Conservation (phyloP, 139 green algal species). For the Picochlorum costavermella region DNA sequence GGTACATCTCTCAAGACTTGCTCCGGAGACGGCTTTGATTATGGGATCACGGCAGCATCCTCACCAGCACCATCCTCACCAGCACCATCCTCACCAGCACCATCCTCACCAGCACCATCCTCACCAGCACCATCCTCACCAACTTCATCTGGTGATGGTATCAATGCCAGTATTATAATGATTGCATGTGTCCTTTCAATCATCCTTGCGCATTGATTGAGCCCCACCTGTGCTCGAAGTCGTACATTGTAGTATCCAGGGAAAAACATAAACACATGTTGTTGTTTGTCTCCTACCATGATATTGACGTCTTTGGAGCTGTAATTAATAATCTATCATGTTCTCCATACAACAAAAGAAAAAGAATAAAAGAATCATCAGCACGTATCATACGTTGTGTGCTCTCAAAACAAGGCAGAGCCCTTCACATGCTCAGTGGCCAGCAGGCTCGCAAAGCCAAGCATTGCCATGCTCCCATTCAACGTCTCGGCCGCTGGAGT, state of each 20-base stretch:
- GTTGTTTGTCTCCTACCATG: slow-evolving; percentile 2
- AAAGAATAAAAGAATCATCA: no score
- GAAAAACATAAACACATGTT: slow-evolving; percentile 2
- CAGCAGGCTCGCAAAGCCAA: slow-evolving; percentile 36
- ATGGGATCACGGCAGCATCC: background rate
- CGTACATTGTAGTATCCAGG: slow-evolving; percentile 1
- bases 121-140: slow-evolving; percentile 1
- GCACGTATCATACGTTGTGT: no score
- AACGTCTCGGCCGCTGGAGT: slow-evolving; percentile 24
- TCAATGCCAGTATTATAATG: slow-evolving; percentile 3
- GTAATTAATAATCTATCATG: no score
- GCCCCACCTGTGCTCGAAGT: background rate
- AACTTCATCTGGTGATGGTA: background rate
- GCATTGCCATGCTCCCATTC: slow-evolving; percentile 41
- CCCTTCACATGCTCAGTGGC: slow-evolving; percentile 24
- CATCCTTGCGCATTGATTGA: background rate
- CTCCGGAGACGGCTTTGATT: background rate
- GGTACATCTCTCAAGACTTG: background rate
- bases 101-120: background rate
- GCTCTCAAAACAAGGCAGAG: slow-evolving; percentile 23
- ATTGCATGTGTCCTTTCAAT: slow-evolving; percentile 1
- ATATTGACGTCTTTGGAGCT: no score
- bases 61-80: slow-evolving; percentile 1
- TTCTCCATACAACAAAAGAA: no score
- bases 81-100: slow-evolving; percentile 1